phyloP scores from a whole-genome alignment of 768 basidiomycete species.

The Pleurotus cornucopiae region DNA sequence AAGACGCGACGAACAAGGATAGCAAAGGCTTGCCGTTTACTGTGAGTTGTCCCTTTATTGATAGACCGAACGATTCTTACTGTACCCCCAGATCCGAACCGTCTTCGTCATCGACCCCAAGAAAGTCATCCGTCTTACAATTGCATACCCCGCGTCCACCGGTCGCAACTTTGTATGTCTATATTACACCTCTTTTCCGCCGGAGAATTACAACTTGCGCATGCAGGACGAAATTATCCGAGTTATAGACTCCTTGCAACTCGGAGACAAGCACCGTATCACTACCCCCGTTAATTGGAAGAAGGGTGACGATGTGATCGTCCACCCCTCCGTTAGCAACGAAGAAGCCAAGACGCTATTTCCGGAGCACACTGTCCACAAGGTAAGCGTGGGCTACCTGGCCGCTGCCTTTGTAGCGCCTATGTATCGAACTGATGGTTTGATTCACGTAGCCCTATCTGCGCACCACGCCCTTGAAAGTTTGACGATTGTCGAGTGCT shows the following conservation, averaged over 20 bases:
- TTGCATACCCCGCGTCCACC: constrained; percentile 93
- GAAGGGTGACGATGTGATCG: constrained; percentile 90
- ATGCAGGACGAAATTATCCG: constrained; percentile 9
- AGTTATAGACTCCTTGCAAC: constrained; percentile 63
- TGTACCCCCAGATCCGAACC: constrained; percentile 67
- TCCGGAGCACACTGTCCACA: constrained; percentile 76
- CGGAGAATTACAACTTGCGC: constrained; percentile 25
- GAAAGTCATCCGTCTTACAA: constrained; percentile 85
- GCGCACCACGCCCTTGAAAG: constrained; percentile 3
- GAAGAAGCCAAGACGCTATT: constrained; percentile 92
- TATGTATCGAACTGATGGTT: background rate
- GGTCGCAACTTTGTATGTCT: constrained; percentile 79
- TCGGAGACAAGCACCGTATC: constrained; percentile 80
- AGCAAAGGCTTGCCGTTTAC: constrained; percentile 92
- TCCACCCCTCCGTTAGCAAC: constrained; percentile 77
- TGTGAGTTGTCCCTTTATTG: constrained; percentile 29
- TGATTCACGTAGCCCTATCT: background rate
- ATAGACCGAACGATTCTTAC: background rate
- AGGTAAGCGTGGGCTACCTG: constrained; percentile 39
- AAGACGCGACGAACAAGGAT: constrained; percentile 88
- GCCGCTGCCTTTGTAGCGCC: background rate
- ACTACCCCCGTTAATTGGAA: constrained; percentile 96
- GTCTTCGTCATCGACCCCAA: constrained; percentile 98
- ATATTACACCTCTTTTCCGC: constrained; percentile 31
- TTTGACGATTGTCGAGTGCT: background rate